These are phyloP conservation scores for Stevia rebaudiana DNA, from an alignment of 140 eudicot species.

Conservation along the genomic window DNA sequence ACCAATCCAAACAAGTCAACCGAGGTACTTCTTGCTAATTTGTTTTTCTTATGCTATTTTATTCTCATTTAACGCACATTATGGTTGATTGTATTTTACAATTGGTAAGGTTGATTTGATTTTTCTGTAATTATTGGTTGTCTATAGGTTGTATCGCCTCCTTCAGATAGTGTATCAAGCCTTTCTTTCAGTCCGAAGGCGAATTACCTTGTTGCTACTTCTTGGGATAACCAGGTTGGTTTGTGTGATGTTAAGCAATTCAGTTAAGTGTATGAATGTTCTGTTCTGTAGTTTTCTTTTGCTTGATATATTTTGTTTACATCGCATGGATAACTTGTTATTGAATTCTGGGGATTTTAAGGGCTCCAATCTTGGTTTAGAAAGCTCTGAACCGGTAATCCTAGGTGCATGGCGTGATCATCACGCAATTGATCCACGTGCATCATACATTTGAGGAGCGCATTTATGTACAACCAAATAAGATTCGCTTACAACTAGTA, in stretches of 20 bases:
- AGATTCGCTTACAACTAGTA: no score
- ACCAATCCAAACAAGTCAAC: slow-evolving; percentile 67
- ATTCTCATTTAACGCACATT: neutral
- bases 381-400: no score
- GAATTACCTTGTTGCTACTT: slow-evolving; percentile 71
- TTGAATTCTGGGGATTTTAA: neutral
- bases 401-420: neutral
- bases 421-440: no score
- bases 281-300: neutral
- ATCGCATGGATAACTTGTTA: neutral
- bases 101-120: neutral
- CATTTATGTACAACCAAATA: no score
- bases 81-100: neutral
- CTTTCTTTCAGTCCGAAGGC: slow-evolving; percentile 85
- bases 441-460: no score
- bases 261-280: neutral
- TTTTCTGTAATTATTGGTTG: slow-evolving; percentile 3
- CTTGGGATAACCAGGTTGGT: slow-evolving; percentile 99
- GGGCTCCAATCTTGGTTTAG: neutral
- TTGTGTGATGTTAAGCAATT: slow-evolving; percentile 6
- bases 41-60: neutral
- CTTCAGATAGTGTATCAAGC: slow-evolving; percentile 78
- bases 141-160: slow-evolving; percentile 73
- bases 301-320: neutral
- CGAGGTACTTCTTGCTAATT: slow-evolving; percentile 34